Conservation (phyloP, 345 rosid species). For the Arabidopsis thaliana region DNA sequence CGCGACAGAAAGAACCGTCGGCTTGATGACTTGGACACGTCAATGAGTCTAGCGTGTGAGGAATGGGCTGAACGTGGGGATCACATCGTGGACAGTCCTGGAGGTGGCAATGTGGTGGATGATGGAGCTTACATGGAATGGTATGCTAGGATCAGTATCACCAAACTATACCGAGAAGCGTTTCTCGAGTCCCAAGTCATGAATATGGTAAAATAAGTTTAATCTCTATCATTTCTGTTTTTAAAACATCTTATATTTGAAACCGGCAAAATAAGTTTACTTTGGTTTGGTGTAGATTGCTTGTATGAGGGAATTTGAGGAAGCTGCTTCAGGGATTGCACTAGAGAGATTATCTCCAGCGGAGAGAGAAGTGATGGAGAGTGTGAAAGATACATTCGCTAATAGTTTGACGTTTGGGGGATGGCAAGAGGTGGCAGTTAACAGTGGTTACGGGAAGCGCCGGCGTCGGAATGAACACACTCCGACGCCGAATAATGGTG, state of each 20-base stretch:
- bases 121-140: conserved; percentile 74
- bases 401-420: conserved; percentile 44
- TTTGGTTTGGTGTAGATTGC: conserved; percentile 40
- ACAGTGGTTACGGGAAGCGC: conserved; percentile 44
- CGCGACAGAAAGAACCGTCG: conserved; percentile 74
- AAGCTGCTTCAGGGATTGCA: conserved; percentile 40
- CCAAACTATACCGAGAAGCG: conserved; percentile 46
- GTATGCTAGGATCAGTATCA: conserved; percentile 60
- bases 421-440: conserved; percentile 46
- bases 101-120: conserved; percentile 47
- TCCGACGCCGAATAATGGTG: not conserved
- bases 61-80: conserved; percentile 69
- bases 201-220: conserved; percentile 43
- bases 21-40: conserved; percentile 74
- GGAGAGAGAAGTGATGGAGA: conserved; percentile 48
- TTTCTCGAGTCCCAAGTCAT: conserved; percentile 49
- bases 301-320: conserved; percentile 47
- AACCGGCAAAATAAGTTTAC: not conserved
- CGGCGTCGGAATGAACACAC: conserved; percentile 45
- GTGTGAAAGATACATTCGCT: conserved; percentile 44
- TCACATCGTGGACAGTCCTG: conserved; percentile 54
- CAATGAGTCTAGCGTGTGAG: conserved; percentile 68
- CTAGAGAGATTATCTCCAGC: conserved; percentile 42
- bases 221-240: not conserved
- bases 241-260: not conserved